phyloP scores from a whole-genome alignment of 1,284 basidiomycete species.

The Irpex sp. region DNA sequence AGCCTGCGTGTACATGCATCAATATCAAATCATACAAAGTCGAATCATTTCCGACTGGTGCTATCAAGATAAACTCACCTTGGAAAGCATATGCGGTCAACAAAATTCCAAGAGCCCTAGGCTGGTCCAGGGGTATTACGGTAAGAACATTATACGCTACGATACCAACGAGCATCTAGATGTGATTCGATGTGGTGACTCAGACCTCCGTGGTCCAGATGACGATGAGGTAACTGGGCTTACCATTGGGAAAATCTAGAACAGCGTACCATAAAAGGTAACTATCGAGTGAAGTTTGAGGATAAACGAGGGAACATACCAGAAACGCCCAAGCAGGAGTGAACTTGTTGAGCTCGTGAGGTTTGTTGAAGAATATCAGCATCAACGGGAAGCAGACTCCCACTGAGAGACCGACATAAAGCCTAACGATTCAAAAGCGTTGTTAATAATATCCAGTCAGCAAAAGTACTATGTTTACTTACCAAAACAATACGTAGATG shows the following conservation, averaged over 20 bases:
- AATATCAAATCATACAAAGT: too few species aligned
- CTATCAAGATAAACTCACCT: slow-evolving; percentile 23
- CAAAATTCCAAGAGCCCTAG: slow-evolving; percentile 38
- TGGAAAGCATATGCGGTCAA: slow-evolving; percentile 47
- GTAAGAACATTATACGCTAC: slow-evolving; percentile 42
- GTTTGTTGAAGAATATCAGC: slow-evolving; percentile 47
- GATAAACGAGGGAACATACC: slow-evolving; percentile 22
- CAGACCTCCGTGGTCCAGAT: slow-evolving; percentile 1
- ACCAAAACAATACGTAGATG: slow-evolving; percentile 44
- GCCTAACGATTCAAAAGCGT: slow-evolving; percentile 25
- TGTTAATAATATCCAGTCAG: too few species aligned
- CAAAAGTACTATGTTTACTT: slow-evolving; percentile 7
- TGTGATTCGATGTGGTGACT: neutral
- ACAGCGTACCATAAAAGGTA: neutral
- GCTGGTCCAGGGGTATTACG: slow-evolving; percentile 33
- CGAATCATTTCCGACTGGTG: too few species aligned
- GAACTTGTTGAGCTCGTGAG: slow-evolving; percentile 41
- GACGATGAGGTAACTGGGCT: slow-evolving; percentile 5
- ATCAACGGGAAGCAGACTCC: slow-evolving; percentile 45
- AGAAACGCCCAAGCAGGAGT: slow-evolving; percentile 47
- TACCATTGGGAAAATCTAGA: slow-evolving; percentile 43
- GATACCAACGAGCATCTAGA: slow-evolving; percentile 45
- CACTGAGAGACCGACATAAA: slow-evolving; percentile 38
- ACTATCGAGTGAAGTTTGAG: neutral
- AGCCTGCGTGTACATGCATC: slow-evolving; percentile 22